Evolutionary conservation across 1,284 basidiomycete species (phyloP), one percentile per base, ranked within the genome.

Genomic region (Ceratobasidium theobromae): DNA sequence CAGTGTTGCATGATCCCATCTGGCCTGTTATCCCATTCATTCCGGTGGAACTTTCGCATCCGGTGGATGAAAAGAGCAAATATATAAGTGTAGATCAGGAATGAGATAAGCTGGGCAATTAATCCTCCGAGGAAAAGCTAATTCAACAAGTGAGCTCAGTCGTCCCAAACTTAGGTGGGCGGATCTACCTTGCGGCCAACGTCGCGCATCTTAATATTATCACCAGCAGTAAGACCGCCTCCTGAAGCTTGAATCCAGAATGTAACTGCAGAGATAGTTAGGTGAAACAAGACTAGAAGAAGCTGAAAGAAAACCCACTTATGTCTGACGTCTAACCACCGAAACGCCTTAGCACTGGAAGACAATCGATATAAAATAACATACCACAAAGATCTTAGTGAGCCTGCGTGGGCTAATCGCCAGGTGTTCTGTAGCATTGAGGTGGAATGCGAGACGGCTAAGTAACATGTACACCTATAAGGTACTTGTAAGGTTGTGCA

Each of bases 61-160:
- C 82, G 79, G 70, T 79, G 80, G 21, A 86, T 74, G 74, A 89
- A 91, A n/a, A 83, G 73, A 11, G 80, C 60, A 72, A 82, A 87
- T 35, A 91, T 77, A 28, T 72, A 69, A 4, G 82, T 81, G 74
- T 91, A 91, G 53, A 82, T 72, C 66, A 81, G 69, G 76, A 90
- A 89, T 18, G 86, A 87, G 4, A 79, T 75, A 45, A 90, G 77
- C 71, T 90, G 87, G 9, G 86, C 75, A 40, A 79, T 80, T 27
- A 89, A 80, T 35, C 86, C 87, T 3, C 79, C 81, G 18, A 89
- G 76, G 75, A 88, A 87, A 23, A 88, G 79, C 82, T 87, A 70
- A 18, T 25, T 23, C 30, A 33, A 4, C n/a, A n/a, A 23, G 30
- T 49, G n/a, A 48, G 41, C 2, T 16, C 6, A 9, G 23, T 27